Base-by-base conservation (phyloP, 805 yeast species). In the Debaryomyces prosopidis region DNA sequence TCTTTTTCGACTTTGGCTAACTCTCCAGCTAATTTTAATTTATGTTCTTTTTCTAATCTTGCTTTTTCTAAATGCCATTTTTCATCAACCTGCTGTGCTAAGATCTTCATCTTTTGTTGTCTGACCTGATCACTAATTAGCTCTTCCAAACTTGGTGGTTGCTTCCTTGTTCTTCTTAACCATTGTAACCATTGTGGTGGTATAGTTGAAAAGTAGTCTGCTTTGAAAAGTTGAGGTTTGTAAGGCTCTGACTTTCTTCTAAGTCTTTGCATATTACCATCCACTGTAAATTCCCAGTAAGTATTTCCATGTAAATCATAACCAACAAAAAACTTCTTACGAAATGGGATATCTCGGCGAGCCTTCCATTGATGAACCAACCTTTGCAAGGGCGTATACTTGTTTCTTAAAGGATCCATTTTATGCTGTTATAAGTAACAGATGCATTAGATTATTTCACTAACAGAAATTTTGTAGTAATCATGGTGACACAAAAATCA, bases 241-340 rank as follows among this genome's bases (percentile, higher is more conserved):
- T 65, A 60, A 10, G 89, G 87, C 45, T 84, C 82, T 44, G 84
- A 75, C 43, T 85, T 80, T 37, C 96, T 64, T 40, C 96, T 68
- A 47, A 84, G 71, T 46, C 83, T 63, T 19, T 63, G 68, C 53
- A 80, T 71, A 54, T 76, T 74, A 5, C 76, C 76, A 48, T 80
- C 82, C 19, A 78, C 68, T 42, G 75, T 73, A 63, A 85, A 82
- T 60, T 88, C 96, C 96, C 96, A 88, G 66, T 84, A 88, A 1
- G 92, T 82, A 61, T 88, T 88, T 2, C 94, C 96, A 33, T 81
- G 82, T n/a, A 89, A 70, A 58, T 88, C 96, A 58, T 86, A 87
- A 2, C 89, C 87, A 8, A 83, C 73, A 54, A 87, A 87, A 69
- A 82, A 87, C 59, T 73, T 76, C 44, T 75, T 75, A 34, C 95